Evolutionary conservation across 306 rosid species (phyloP).

Genomic region (Argentina anserina): DNA sequence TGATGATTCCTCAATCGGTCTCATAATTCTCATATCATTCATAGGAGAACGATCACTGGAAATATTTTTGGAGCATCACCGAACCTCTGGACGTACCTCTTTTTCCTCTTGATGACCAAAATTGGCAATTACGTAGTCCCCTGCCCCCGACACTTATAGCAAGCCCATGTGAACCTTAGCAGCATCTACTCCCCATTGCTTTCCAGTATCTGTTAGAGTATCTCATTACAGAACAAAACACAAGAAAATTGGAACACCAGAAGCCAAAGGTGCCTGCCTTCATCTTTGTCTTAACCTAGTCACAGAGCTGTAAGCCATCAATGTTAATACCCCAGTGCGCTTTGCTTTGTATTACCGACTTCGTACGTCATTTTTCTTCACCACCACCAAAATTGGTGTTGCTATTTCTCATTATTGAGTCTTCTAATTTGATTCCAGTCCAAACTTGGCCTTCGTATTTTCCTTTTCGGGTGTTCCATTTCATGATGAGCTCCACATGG

Average conservation of each 20-base stretch:
- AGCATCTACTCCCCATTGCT: neutral
- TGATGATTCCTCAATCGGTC: too few species aligned
- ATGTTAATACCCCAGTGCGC: neutral
- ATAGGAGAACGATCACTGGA: neutral
- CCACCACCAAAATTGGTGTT: neutral
- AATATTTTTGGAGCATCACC: neutral
- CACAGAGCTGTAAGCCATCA: conserved; percentile 6
- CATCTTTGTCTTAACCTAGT: neutral
- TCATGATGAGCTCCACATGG: neutral
- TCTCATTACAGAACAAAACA: conserved; percentile 3
- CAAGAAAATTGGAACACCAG: conserved; percentile 12
- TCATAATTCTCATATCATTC: too few species aligned
- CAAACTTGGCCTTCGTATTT: neutral
- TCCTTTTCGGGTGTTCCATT: neutral
- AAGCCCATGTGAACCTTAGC: conserved; percentile 15
- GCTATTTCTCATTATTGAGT: neutral
- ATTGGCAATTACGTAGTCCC: neutral
- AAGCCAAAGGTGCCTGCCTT: neutral
- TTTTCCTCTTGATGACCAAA: neutral
- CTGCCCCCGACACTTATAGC: neutral
- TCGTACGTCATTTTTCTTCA: neutral
- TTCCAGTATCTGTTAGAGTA: conserved; percentile 15
- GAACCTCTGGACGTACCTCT: neutral
- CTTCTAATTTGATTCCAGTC: neutral
- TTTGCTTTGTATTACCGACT: neutral